Evolutionary conservation across 1,139 yeast species (phyloP), one percentile per base, ranked within the genome.

Genomic region (Blastobotrys capitulatus): DNA sequence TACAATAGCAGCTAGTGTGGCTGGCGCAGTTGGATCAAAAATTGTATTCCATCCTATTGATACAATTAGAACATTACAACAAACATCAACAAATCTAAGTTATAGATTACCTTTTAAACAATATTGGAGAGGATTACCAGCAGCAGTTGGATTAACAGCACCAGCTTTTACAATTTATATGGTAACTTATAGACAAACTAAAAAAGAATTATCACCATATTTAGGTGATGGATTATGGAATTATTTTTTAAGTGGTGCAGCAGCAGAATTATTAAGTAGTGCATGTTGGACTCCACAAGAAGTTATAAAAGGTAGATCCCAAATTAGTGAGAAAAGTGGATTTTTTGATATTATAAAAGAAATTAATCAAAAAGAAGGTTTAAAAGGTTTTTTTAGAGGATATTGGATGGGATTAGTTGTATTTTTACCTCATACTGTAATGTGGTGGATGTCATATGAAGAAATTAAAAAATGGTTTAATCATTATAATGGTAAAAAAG

Each of bases 201-300:
- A 72, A 54, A 54, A 59, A 40, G 63, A 57, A 44, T 60, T 72
- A 27, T 55, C 70, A n/a, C 71, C 73, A 5, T 57, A 62, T 38
- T 52, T 69, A 3, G 75, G 74, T 7, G 60, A 60, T 20, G 59
- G 68, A 8, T 55, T 69, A 19, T 18, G 60, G n/a, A 71, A 68
- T 53, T 72, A 69, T 52, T 57, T 70, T 8, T 50, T 61, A 19
- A 63, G 71, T 49, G 74, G 75, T 4, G 60, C 70, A 6, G 62
- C 62, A 3, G 72, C 76, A 3, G 76, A 72, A 58, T 35, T 72
- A n/a, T 62, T 69, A 4, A 65, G 71, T 43, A 66, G 72, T 18
- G 56, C 68, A 40, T 59, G 72, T n/a, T 72, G 75, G 74, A 72
- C 76, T 13, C 76, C 76, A 2, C 70, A 72, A 68, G 76, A 72